Conservation (phyloP, 1,284 basidiomycete species). For the Tylopilus sp. region DNA sequence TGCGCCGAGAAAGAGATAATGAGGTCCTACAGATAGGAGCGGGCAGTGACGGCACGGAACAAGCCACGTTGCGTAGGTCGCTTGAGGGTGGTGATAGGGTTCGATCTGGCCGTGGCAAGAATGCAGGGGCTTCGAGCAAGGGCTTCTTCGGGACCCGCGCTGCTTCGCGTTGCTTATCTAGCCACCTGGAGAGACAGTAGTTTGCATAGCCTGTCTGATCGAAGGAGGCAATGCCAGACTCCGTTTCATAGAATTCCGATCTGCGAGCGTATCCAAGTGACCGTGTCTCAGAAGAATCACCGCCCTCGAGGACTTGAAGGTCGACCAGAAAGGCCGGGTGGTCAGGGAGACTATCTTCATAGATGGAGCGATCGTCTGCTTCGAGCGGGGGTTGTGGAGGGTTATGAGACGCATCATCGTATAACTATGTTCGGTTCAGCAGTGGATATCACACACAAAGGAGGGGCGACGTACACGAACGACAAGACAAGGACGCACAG, state of each 20-base stretch:
- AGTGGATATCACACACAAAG: not conserved
- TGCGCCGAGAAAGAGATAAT: conserved; percentile 12
- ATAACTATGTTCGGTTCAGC: conserved; percentile 13
- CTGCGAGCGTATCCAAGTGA: conserved; percentile 7
- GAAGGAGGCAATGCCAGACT: conserved; percentile 28
- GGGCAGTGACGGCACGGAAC: not conserved
- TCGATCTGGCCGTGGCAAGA: conserved; percentile 16
- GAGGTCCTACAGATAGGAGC: not conserved
- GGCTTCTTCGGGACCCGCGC: conserved; percentile 14
- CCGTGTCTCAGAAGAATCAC: conserved; percentile 8
- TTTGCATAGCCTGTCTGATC: conserved; percentile 28
- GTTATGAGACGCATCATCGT: not conserved
- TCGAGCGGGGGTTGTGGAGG: conserved; percentile 1
- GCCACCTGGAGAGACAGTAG: conserved; percentile 28
- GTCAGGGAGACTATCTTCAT: conserved; percentile 30
- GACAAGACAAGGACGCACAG: conserved; percentile 28
- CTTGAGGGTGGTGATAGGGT: conserved; percentile 13
- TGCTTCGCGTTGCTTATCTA: conserved; percentile 31
- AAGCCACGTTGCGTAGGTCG: not conserved
- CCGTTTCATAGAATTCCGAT: conserved; percentile 31
- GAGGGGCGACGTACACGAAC: conserved; percentile 21
- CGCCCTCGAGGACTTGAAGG: conserved; percentile 19
- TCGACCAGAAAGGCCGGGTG: conserved; percentile 21
- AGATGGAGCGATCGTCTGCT: conserved; percentile 24
- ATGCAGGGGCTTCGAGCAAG: conserved; percentile 22